phyloP scores from a whole-genome alignment of 176 grass and related monocot genomes.

The Rhipidocladum racemiflorum region DNA sequence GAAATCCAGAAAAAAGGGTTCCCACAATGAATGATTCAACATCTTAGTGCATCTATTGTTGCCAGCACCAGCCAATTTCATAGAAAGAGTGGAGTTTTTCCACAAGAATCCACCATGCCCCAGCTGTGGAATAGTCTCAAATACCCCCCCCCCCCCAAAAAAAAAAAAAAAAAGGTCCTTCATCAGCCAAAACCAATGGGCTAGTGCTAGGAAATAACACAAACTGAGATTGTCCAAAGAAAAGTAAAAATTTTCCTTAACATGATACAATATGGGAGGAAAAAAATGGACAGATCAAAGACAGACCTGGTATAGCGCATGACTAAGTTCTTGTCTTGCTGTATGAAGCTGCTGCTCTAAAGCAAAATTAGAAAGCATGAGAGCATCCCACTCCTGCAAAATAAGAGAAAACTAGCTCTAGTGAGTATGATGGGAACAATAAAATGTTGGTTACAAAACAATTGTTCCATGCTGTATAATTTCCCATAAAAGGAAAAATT shows the following conservation, averaged over 20 bases:
- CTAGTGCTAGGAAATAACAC: not conserved
- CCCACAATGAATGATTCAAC: not conserved
- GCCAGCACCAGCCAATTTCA: not conserved
- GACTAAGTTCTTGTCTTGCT: conserved; percentile 94
- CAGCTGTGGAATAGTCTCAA: conserved; percentile 1
- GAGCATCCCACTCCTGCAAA: conserved; percentile 91
- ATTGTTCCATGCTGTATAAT: not conserved
- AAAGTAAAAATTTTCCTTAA: not conserved
- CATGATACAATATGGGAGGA: not conserved
- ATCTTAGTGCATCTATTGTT: not conserved
- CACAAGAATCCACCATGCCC: not conserved
- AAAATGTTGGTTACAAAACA: not conserved
- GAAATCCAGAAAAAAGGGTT: not conserved
- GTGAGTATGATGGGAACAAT: conserved; percentile 6
- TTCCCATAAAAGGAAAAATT: not conserved
- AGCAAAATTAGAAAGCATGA: conserved; percentile 95
- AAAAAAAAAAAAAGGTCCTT: not conserved
- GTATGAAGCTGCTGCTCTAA: conserved; percentile 98
- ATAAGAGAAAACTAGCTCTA: conserved; percentile 15
- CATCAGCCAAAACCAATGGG: not conserved
- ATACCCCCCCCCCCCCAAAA: not conserved
- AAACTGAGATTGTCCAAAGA: not conserved
- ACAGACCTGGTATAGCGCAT: conserved; percentile 92
- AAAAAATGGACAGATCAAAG: conserved; percentile 17
- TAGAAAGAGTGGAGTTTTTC: not conserved